phyloP scores from a whole-genome alignment of 176 grass and related monocot genomes.

The Paspalum vaginatum region DNA sequence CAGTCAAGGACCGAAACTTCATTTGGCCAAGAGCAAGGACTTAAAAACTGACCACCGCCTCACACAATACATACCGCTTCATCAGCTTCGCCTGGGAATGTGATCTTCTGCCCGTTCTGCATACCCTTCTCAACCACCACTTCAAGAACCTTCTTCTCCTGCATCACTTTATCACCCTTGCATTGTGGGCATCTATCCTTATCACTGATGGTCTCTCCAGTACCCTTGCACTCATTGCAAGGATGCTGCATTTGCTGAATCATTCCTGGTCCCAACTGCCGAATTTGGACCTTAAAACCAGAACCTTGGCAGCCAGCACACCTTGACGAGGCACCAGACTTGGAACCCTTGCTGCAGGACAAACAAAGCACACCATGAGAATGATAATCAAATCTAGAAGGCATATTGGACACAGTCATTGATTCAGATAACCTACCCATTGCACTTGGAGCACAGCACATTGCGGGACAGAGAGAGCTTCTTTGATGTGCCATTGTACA shows the following conservation, averaged over 20 bases:
- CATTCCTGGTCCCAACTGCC: conserved; percentile 81
- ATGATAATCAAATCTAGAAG: neutral
- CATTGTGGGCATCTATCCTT: conserved; percentile 84
- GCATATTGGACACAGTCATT: neutral
- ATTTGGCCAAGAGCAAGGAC: neutral
- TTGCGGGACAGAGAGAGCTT: conserved; percentile 85
- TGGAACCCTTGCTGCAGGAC: conserved; percentile 75
- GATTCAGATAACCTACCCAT: conserved; percentile 42
- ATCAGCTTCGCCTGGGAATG: conserved; percentile 86
- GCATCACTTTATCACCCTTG: conserved; percentile 80
- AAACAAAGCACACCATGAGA: neutral
- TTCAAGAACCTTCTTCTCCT: conserved; percentile 84
- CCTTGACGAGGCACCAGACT: conserved; percentile 70
- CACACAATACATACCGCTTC: conserved; percentile 54
- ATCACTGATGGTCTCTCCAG: conserved; percentile 75
- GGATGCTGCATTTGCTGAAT: conserved; percentile 91
- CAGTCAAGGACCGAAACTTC: neutral
- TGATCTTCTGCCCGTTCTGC: conserved; percentile 78
- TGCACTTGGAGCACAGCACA: conserved; percentile 79
- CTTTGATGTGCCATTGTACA: conserved; percentile 86
- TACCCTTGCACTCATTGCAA: conserved; percentile 83
- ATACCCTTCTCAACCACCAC: conserved; percentile 73
- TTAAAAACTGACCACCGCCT: neutral
- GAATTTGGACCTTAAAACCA: conserved; percentile 71
- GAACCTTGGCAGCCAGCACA: conserved; percentile 71